A percentile compares a stretch with the other conserved stretches of the same genome.
phyloP scores from a whole-genome alignment of 345 rosid genomes.

The Lumnitzera racemosa region DNA sequence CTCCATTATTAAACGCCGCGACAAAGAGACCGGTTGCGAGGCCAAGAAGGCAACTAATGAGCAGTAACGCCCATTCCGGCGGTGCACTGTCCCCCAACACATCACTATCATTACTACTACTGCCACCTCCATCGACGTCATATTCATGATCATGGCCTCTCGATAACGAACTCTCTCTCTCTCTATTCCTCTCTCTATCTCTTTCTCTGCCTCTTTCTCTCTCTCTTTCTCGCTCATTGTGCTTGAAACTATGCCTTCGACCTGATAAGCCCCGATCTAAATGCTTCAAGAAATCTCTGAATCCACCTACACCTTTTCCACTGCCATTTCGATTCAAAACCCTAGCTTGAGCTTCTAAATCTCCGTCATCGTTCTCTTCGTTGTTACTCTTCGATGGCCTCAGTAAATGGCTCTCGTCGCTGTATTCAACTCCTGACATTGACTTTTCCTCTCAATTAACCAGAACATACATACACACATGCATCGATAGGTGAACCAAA shows the following conservation, averaged over 20 bases:
- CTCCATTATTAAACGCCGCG: constrained; percentile 90
- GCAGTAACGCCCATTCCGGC: constrained; percentile 94
- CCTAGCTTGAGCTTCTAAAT: constrained; percentile 14
- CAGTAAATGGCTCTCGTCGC: constrained; percentile 21
- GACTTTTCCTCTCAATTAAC: no score
- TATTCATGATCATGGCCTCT: constrained; percentile 15
- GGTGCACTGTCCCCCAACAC: constrained; percentile 70
- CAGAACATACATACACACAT: no score
- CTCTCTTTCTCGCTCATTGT: constrained; percentile 30
- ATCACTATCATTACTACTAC: constrained; percentile 14
- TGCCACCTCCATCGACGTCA: constrained; percentile 19
- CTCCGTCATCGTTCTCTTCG: constrained; percentile 2
- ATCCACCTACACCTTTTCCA: constrained; percentile 17
- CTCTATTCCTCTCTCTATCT: constrained; percentile 26
- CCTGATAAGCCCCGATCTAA: constrained; percentile 58
- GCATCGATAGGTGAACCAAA: no score
- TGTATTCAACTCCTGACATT: constrained; percentile 16
- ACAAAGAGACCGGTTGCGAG: constrained; percentile 88
- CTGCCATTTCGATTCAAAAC: constrained; percentile 4
- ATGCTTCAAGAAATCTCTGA: constrained; percentile 55
- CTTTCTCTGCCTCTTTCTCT: constrained; percentile 27
- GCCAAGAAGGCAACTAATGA: constrained; percentile 83
- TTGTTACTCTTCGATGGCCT: constrained; percentile 5
- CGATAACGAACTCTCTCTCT: constrained; percentile 14
- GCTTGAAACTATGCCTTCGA: constrained; percentile 43